A percentile compares a stretch with the other conserved stretches of the same genome.
These are phyloP conservation scores for Endotrypanum monterogeii DNA, from an alignment of 208 protist genomes.

Conservation along the genomic window DNA sequence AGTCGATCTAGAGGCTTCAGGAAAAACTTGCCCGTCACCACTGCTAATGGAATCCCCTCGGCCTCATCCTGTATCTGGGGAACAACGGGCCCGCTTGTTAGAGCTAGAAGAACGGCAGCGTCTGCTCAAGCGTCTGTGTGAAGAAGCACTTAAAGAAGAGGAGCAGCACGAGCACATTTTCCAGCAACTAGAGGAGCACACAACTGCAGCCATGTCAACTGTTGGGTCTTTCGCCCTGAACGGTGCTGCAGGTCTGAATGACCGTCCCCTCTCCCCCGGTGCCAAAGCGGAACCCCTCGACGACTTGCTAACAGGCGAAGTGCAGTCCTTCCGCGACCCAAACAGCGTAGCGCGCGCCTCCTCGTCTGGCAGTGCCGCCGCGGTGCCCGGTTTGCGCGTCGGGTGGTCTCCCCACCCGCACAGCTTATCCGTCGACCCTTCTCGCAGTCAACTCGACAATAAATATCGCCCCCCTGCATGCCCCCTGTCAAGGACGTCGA, in stretches of 20 bases:
- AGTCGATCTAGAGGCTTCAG: too few relatives aligned
- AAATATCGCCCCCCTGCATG: constrained; percentile 21
- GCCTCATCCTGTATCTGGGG: constrained; percentile 12
- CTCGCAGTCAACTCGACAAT: constrained; percentile 10
- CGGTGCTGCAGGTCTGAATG: constrained; percentile 6
- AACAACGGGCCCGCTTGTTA: constrained; percentile 45
- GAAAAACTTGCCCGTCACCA: neutral
- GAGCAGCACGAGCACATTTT: constrained; percentile 41
- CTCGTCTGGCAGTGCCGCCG: constrained; percentile 33
- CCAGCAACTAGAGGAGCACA: constrained; percentile 35
- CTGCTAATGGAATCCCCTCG: constrained; percentile 7
- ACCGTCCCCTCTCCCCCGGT: neutral
- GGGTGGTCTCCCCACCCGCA: constrained; percentile 10
- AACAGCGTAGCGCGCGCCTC: constrained; percentile 53
- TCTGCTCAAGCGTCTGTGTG: constrained; percentile 63
- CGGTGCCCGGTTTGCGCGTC: neutral
- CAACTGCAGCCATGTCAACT: constrained; percentile 4
- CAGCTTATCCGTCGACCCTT: constrained; percentile 12
- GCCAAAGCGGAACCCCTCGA: constrained; percentile 19
- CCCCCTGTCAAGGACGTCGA: neutral
- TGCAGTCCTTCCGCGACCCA: constrained; percentile 68
- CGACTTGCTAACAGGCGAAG: constrained; percentile 69
- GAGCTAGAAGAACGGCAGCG: constrained; percentile 63
- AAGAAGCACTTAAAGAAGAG: constrained; percentile 55
- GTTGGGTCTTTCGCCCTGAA: constrained; percentile 10